Evolutionary conservation across 495 filamentous ascomycete species (phyloP).

Genomic region (Hypoxylon rickii): DNA sequence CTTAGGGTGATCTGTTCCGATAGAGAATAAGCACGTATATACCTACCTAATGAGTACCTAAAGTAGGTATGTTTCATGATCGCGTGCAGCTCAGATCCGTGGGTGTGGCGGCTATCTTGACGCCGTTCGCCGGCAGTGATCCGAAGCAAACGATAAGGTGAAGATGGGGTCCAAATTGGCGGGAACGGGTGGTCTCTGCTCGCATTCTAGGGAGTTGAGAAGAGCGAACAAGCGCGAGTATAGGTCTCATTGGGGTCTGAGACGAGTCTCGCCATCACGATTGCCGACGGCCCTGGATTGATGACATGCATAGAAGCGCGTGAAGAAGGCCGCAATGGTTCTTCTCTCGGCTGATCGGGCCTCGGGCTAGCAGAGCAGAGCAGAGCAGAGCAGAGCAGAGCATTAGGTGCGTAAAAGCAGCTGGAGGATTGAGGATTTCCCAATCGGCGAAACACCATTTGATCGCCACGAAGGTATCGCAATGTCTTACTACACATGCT

Average conservation of each 20-base stretch:
- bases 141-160: conserved; percentile 12
- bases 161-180: conserved; percentile 23
- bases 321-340: conserved; percentile 20
- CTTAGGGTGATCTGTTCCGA: neutral
- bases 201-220: neutral
- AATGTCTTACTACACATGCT: neutral
- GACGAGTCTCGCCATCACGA: conserved; percentile 4
- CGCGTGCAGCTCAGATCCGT: conserved; percentile 25
- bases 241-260: conserved; percentile 21
- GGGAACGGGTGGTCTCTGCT: conserved; percentile 28
- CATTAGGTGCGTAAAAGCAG: too few relatives aligned
- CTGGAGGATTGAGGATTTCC: too few relatives aligned
- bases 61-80: conserved; percentile 36
- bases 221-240: neutral
- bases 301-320: conserved; percentile 34
- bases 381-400: too few relatives aligned
- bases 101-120: conserved; percentile 31
- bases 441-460: too few relatives aligned
- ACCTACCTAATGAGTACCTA: too few relatives aligned
- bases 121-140: conserved; percentile 19
- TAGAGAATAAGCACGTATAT: neutral
- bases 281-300: conserved; percentile 25
- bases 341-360: neutral
- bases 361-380: too few relatives aligned
- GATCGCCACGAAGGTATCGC: too few relatives aligned